A percentile compares a stretch with the other conserved stretches of the same genome.
Conservation (phyloP, 345 rosid species). For the Aegle marmelos region DNA sequence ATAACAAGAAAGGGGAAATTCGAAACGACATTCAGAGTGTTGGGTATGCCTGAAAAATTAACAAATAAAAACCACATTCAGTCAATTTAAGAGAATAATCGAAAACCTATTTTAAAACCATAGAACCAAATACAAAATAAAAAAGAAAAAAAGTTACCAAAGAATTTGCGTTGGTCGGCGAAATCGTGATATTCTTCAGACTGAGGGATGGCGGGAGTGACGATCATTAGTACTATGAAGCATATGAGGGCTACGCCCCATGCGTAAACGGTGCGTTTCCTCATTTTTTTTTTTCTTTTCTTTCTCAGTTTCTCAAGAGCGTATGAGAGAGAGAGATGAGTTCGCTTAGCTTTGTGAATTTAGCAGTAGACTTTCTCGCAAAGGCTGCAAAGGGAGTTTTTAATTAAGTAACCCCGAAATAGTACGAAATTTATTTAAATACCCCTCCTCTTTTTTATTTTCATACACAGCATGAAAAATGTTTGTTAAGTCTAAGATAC, state of each 20-base stretch:
- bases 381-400: too few relatives aligned
- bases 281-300: slow-evolving; percentile 35
- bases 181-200: slow-evolving; percentile 80
- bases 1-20: slow-evolving; percentile 91
- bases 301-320: neutral
- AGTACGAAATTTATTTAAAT: too few relatives aligned
- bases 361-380: too few relatives aligned
- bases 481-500: too few relatives aligned
- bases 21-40: slow-evolving; percentile 71
- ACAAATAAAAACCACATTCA: neutral
- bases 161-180: slow-evolving; percentile 81
- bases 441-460: too few relatives aligned
- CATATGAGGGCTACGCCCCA: slow-evolving; percentile 65
- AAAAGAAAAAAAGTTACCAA: slow-evolving; percentile 39
- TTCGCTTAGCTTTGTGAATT: neutral
- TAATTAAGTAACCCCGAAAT: too few relatives aligned
- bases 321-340: neutral
- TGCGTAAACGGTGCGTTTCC: slow-evolving; percentile 45
- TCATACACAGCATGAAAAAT: too few relatives aligned
- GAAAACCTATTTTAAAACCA: neutral
- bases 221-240: slow-evolving; percentile 78
- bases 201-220: slow-evolving; percentile 85
- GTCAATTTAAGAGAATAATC: neutral
- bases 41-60: slow-evolving; percentile 74
- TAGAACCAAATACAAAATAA: neutral